Percentiles rank a stretch among this genome's conserved stretches.
These are phyloP conservation scores for Fraxinus albicans DNA, from an alignment of 305 asterid genomes.

Conservation along the genomic window DNA sequence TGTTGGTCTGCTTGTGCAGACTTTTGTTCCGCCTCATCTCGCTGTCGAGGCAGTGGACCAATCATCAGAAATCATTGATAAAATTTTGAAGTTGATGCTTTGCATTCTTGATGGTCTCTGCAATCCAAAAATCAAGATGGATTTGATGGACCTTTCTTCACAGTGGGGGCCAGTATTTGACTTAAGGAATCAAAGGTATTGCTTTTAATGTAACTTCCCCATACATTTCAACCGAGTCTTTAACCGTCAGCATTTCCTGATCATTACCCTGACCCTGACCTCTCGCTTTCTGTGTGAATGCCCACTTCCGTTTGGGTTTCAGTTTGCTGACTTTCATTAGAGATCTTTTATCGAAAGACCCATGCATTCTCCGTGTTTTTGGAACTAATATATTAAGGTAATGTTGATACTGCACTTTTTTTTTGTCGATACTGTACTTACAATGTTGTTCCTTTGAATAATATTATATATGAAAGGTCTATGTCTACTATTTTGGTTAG, in stretches of 20 bases:
- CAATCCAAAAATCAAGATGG: slow-evolving; percentile 39
- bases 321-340: slow-evolving; percentile 67
- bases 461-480: slow-evolving; percentile 13
- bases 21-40: slow-evolving; percentile 45
- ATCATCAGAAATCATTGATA: slow-evolving; percentile 46
- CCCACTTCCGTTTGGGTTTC: slow-evolving; percentile 35
- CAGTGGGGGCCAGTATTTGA: slow-evolving; percentile 70
- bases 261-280: not conserved
- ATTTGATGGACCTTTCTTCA: slow-evolving; percentile 42
- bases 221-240: slow-evolving; percentile 22
- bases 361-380: slow-evolving; percentile 45
- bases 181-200: slow-evolving; percentile 65
- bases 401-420: slow-evolving; percentile 11
- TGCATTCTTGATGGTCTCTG: slow-evolving; percentile 67
- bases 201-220: slow-evolving; percentile 16
- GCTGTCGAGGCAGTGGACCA: slow-evolving; percentile 37
- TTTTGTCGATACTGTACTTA: slow-evolving; percentile 6
- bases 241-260: not conserved
- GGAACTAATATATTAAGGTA: slow-evolving; percentile 65
- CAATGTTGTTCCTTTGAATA: slow-evolving; percentile 17
- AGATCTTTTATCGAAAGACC: slow-evolving; percentile 60
- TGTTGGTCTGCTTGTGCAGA: slow-evolving; percentile 53
- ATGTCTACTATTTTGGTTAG: not conserved
- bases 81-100: slow-evolving; percentile 58
- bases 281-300: slow-evolving; percentile 19